A percentile compares a stretch with the other conserved stretches of the same genome.
phyloP scores from a whole-genome alignment of 768 basidiomycete genomes.

The Cystofilobasidium ferigula region DNA sequence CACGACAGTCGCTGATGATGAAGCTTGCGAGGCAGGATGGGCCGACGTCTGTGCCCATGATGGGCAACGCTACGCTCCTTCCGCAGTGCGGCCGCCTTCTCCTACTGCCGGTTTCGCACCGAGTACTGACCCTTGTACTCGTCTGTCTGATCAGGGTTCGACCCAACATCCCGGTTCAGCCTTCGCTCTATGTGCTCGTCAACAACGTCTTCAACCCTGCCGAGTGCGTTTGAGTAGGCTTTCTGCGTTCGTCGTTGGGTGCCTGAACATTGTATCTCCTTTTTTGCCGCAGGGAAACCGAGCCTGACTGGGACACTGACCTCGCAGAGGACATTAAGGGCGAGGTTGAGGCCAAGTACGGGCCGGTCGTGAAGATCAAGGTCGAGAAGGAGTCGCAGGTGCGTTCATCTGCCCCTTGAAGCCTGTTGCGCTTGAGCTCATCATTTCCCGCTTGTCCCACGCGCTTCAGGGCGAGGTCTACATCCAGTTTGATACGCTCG shows the following conservation, averaged over 20 bases:
- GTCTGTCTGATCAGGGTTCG: constrained; percentile 45
- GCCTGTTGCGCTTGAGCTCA: not conserved
- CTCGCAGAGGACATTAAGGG: constrained; percentile 91
- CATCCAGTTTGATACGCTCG: constrained; percentile 72
- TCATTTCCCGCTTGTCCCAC: not conserved
- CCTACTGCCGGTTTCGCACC: not conserved
- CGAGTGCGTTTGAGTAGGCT: constrained; percentile 50
- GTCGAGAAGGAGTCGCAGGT: constrained; percentile 91
- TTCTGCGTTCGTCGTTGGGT: not conserved
- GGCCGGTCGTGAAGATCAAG: constrained; percentile 72
- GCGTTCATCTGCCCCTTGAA: no score
- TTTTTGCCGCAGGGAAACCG: constrained; percentile 63
- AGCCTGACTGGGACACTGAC: constrained; percentile 90
- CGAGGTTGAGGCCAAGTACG: constrained; percentile 87
- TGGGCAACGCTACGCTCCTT: constrained; percentile 13
- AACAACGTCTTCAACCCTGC: constrained; percentile 98
- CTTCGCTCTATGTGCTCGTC: constrained; percentile 76
- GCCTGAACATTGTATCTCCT: constrained; percentile 16
- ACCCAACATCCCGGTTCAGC: constrained; percentile 60
- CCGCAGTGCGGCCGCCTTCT: constrained; percentile 19
- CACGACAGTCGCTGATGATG: constrained; percentile 99
- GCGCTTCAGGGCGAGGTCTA: constrained; percentile 80
- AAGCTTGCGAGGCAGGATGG: constrained; percentile 85
- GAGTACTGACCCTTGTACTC: not conserved
- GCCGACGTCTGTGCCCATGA: constrained; percentile 14